These are phyloP conservation scores for Scytalidium lignicola DNA, from an alignment of 2,329 filamentous ascomycete species.

Conservation along the genomic window DNA sequence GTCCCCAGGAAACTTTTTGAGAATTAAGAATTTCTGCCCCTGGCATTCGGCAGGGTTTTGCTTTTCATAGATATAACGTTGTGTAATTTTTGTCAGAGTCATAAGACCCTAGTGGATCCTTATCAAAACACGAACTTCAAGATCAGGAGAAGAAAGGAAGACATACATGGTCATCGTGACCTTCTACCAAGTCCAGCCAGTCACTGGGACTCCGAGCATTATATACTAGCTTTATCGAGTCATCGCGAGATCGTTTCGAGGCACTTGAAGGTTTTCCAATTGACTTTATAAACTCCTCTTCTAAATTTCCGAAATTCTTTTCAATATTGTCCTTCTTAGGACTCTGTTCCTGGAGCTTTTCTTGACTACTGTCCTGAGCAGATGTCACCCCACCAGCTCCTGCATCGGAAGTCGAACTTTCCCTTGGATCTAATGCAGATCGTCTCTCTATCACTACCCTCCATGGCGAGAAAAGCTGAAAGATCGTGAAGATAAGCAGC, in stretches of 20 bases:
- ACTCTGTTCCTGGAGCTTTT: neutral
- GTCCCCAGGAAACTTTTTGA: neutral
- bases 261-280: neutral
- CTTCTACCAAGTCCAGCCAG: neutral
- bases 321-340: neutral
- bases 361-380: neutral
- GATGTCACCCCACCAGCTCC: neutral
- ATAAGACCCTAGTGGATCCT: neutral
- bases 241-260: neutral
- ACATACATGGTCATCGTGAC: neutral
- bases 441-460: neutral
- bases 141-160: neutral
- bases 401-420: neutral
- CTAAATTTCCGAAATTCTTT: neutral
- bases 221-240: neutral
- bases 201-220: neutral
- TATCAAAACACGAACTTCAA: neutral
- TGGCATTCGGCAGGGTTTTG: neutral
- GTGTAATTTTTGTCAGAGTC: neutral
- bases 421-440: neutral
- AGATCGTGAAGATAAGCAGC: neutral
- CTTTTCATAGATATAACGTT: neutral
- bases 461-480: neutral
- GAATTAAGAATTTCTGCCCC: neutral
- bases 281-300: neutral